Evolutionary conservation across 2,329 filamentous ascomycete species (phyloP).

Genomic region (Claviceps arundinis): DNA sequence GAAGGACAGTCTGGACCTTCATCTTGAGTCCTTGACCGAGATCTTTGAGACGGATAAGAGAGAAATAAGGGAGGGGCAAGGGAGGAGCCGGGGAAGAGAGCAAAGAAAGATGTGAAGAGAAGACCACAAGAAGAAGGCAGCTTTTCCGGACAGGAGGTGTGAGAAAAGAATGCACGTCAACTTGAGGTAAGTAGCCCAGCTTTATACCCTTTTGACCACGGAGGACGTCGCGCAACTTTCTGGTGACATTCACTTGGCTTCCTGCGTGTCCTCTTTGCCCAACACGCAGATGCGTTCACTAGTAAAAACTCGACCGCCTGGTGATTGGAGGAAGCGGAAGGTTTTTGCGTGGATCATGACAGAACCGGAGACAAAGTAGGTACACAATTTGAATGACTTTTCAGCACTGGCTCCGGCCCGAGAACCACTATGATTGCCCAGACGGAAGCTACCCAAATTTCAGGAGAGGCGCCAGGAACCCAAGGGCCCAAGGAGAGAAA

Average conservation of each 20-base stretch:
- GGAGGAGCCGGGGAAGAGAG: not conserved
- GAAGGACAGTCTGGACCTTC: not conserved
- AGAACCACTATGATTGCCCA: too few relatives aligned
- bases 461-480: too few relatives aligned
- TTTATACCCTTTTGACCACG: not conserved
- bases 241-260: too few relatives aligned
- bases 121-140: too few relatives aligned
- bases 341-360: too few relatives aligned
- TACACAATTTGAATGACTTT: too few relatives aligned
- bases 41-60: not conserved
- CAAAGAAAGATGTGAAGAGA: not conserved
- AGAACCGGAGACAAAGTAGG: too few relatives aligned
- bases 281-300: not conserved
- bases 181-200: not conserved
- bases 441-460: too few relatives aligned
- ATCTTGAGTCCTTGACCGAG: constrained; percentile 1
- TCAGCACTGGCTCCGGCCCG: too few relatives aligned
- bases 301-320: not conserved
- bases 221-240: too few relatives aligned
- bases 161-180: not conserved
- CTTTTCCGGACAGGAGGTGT: too few relatives aligned
- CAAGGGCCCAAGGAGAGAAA: not conserved
- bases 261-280: too few relatives aligned
- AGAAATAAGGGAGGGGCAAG: not conserved
- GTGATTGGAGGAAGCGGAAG: not conserved